Evolutionary conservation across 108 stramenopile species (phyloP), one percentile per base, ranked within the genome.

Genomic region (Nitzschia sp.): DNA sequence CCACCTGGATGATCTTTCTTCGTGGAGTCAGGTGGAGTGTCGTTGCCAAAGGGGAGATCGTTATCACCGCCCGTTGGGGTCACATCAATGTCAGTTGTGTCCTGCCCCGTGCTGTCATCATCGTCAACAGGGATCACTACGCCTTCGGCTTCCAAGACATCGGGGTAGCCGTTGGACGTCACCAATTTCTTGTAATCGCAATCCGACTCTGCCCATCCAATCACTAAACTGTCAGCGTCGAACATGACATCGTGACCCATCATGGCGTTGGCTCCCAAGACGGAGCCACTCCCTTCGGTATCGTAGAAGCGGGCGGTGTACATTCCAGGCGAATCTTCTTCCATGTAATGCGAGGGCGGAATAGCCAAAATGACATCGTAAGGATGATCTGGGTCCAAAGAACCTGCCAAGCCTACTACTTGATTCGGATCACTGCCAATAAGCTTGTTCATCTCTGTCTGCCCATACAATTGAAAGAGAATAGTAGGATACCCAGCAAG

Each of bases 251-350:
- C 90, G 70, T 98, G 96, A 49, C 94, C 95, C 77, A 88, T 86
- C 89, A 98, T 97, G 34, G 94, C 80, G 74, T 98, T 98, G 53
- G 96, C 97, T 31, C 98, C 98, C 4, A 98, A 58, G 3, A 97
- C 95, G 38, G 82, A 81, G 6, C 96, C 96, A 36, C 78, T 68
- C 6, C 70, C 74, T 49, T 98, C 97, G 5, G 82, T 85, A 28
- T 78, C 72, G 72, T 95, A 97, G 34, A 98, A 81, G 15, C 96
- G 77, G 15, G 82, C 70, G 0, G 73, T 71, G 60, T 88, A 95
- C 49, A 58, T 70, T n/a, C 67, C 70, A 5, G 60, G 46, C 0
- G 61, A 53, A 54, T 86, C 79, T 54, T 63, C 79, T 54, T 96
- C 90, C 85, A 96, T 84, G 74, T 93, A 96, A 74, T 91, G 90